phyloP scores from a whole-genome alignment of 2,329 filamentous ascomycete species.

The Corynespora cassiicola region DNA sequence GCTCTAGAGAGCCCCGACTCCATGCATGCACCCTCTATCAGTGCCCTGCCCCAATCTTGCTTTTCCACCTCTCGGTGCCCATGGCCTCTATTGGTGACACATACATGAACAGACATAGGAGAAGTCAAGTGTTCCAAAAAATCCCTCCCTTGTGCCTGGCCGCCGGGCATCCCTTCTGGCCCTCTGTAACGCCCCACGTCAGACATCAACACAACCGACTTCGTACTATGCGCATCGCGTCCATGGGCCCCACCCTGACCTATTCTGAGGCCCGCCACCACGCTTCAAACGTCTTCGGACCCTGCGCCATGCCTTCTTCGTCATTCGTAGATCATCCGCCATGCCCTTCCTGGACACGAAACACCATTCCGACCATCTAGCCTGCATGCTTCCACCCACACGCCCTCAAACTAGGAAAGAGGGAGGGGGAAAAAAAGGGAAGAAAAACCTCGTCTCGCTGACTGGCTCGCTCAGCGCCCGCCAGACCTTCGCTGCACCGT shows the following conservation, averaged over 20 bases:
- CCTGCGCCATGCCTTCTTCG: slow-evolving; percentile 15
- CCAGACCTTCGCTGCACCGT: slow-evolving; percentile 65
- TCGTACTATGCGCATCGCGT: slow-evolving; percentile 26
- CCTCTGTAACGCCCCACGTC: slow-evolving; percentile 19
- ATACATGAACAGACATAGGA: too few species aligned
- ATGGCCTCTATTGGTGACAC: too few species aligned
- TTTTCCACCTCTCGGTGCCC: too few species aligned
- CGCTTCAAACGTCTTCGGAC: slow-evolving; percentile 16
- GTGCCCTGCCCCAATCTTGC: too few species aligned
- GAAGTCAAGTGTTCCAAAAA: too few species aligned
- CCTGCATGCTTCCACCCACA: too few species aligned
- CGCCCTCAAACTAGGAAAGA: too few species aligned
- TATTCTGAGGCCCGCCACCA: slow-evolving; percentile 22
- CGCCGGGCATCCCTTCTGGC: slow-evolving; percentile 11
- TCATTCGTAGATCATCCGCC: slow-evolving; percentile 24
- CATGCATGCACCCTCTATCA: slow-evolving; percentile 5
- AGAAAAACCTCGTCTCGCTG: slow-evolving; percentile 5
- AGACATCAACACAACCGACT: slow-evolving; percentile 41
- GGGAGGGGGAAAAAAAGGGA: too few species aligned
- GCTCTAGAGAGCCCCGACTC: slow-evolving; percentile 8
- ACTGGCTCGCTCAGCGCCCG: slow-evolving; percentile 20
- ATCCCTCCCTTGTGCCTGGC: slow-evolving; percentile 10
- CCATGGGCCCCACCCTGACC: slow-evolving; percentile 22
- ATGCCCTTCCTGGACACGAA: slow-evolving; percentile 13
- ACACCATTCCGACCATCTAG: slow-evolving; percentile 15